Evolutionary conservation across 148 eudicot species (phyloP).

Genomic region (Cornus kousa): DNA sequence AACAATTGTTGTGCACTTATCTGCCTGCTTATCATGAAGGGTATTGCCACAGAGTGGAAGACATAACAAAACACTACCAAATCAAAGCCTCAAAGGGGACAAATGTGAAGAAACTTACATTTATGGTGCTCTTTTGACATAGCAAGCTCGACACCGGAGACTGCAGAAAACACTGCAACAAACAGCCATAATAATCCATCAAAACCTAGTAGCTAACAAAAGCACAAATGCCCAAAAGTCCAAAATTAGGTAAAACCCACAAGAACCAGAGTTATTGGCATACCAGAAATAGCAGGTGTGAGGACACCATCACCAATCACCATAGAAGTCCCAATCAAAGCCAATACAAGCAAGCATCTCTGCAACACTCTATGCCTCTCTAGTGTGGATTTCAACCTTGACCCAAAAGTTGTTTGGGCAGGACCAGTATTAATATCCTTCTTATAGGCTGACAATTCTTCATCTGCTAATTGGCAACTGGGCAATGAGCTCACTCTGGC

Average conservation of each 20-base stretch:
- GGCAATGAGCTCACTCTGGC: conserved; percentile 88
- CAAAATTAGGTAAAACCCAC: conserved; percentile 3
- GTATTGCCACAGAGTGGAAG: not conserved
- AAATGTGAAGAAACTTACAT: conserved; percentile 52
- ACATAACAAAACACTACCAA: not conserved
- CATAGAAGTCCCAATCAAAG: conserved; percentile 95
- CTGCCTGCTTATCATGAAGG: not conserved
- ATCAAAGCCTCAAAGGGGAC: not conserved
- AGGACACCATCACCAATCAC: conserved; percentile 95
- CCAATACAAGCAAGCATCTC: conserved; percentile 70
- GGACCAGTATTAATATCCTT: conserved; percentile 39
- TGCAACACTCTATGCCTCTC: conserved; percentile 79
- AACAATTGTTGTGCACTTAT: not conserved
- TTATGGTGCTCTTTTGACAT: conserved; percentile 82
- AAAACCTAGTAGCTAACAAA: conserved; percentile 1
- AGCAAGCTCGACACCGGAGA: conserved; percentile 87
- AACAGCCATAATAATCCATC: conserved; percentile 14
- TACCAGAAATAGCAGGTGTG: conserved; percentile 92
- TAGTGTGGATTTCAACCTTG: conserved; percentile 64
- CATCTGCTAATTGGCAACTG: conserved; percentile 78
- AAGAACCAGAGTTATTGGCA: not conserved
- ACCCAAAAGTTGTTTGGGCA: conserved; percentile 35
- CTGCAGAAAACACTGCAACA: conserved; percentile 85
- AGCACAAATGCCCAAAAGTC: not conserved
- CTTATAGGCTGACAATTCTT: conserved; percentile 73